These are phyloP conservation scores for Blastocystis sp. DNA, from an alignment of 352 stramenopile species.

Conservation along the genomic window DNA sequence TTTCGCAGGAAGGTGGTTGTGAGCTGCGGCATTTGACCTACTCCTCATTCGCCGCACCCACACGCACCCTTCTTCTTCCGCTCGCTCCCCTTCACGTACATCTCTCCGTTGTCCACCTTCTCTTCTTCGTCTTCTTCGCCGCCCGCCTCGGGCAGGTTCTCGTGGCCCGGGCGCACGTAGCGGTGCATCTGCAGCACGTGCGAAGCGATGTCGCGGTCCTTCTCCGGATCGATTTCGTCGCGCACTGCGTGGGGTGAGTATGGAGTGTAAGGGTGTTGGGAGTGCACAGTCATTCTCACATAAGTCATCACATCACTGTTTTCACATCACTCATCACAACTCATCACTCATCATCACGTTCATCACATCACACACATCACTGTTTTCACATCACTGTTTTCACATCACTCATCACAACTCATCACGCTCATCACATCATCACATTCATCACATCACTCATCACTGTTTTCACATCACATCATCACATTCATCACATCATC, in stretches of 20 bases:
- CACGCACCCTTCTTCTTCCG: background rate
- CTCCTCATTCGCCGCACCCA: conserved; percentile 64
- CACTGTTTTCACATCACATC: too few species aligned
- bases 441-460: too few species aligned
- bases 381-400: too few species aligned
- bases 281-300: too few species aligned
- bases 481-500: background rate
- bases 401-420: too few species aligned
- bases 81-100: conserved; percentile 75
- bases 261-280: too few species aligned
- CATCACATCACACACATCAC: too few species aligned
- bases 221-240: conserved; percentile 71
- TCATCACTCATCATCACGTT: too few species aligned
- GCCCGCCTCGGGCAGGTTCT: conserved; percentile 81
- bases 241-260: background rate
- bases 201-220: conserved; percentile 89
- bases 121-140: conserved; percentile 78
- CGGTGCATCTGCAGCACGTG: conserved; percentile 95
- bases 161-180: conserved; percentile 83
- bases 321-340: too few species aligned
- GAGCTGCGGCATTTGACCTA: conserved; percentile 77
- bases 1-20: conserved; percentile 95
- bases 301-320: too few species aligned
- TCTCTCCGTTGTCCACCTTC: conserved; percentile 70
- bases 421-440: too few species aligned